Evolutionary conservation across 768 basidiomycete species (phyloP).

Genomic region (Lenzites betulinus): DNA sequence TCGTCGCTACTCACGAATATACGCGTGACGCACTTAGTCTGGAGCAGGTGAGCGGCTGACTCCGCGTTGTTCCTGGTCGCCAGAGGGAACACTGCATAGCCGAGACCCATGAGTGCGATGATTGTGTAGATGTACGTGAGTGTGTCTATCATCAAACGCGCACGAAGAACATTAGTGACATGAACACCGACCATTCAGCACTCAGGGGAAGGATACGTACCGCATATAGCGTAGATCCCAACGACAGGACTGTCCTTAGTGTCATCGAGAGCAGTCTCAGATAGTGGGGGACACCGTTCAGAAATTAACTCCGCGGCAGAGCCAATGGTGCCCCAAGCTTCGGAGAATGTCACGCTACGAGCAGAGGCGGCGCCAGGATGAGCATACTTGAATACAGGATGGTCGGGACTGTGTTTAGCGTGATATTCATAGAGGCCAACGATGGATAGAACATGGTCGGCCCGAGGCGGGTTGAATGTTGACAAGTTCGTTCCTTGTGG

Average conservation of each 20-base stretch:
- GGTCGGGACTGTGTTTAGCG: slow-evolving; percentile 26
- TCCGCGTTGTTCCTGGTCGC: slow-evolving; percentile 29
- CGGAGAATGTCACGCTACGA: background rate
- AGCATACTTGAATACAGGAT: slow-evolving; percentile 32
- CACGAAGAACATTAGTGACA: too few species aligned
- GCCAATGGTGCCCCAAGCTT: background rate
- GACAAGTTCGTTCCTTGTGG: background rate
- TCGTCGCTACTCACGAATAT: slow-evolving; percentile 25
- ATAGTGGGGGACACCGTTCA: too few species aligned
- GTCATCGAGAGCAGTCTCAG: too few species aligned
- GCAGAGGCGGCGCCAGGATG: background rate
- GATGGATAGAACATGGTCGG: slow-evolving; percentile 33
- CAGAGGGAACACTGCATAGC: slow-evolving; percentile 25
- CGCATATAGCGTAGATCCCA: background rate
- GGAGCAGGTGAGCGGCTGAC: slow-evolving; percentile 36
- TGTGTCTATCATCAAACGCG: slow-evolving; percentile 23
- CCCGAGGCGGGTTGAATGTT: slow-evolving; percentile 33
- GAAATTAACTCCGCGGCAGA: too few species aligned
- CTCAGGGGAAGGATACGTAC: background rate
- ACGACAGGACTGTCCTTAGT: background rate
- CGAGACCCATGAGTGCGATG: slow-evolving; percentile 24
- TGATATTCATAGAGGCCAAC: slow-evolving; percentile 38
- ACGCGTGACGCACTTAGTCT: slow-evolving; percentile 22
- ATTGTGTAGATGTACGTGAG: slow-evolving; percentile 17
- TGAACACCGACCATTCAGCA: too few species aligned